Conservation (phyloP, 2,329 filamentous ascomycete species). For the Monilinia fructigena region DNA sequence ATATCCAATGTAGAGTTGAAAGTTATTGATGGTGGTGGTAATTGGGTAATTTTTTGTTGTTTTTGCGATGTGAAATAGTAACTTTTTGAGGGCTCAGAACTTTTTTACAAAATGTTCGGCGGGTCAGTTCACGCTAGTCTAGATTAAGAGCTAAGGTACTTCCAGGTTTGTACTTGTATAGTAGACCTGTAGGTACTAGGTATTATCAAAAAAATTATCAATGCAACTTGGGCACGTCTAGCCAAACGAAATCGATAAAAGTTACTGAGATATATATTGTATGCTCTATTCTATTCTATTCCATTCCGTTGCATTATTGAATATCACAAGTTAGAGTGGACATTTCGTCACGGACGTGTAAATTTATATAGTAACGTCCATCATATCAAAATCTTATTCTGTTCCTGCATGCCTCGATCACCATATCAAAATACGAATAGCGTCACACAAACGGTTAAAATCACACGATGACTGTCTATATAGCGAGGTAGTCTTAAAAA, state of each 20-base stretch:
- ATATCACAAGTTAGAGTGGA: background rate
- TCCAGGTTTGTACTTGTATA: background rate
- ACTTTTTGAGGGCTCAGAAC: slow-evolving; percentile 21
- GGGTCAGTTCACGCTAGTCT: slow-evolving; percentile 26
- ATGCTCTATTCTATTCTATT: background rate
- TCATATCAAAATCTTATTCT: background rate
- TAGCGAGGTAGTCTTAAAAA: slow-evolving; percentile 18
- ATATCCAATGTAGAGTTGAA: slow-evolving; percentile 1
- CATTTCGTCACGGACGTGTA: background rate
- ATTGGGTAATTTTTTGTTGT: slow-evolving; percentile 21
- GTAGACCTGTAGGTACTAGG: too few relatives aligned
- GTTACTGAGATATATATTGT: too few relatives aligned
- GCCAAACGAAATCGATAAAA: background rate
- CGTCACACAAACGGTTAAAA: background rate
- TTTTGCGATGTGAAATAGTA: slow-evolving; percentile 21
- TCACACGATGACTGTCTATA: background rate
- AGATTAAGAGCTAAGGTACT: slow-evolving; percentile 13
- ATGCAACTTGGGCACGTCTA: background rate
- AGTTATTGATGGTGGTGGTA: slow-evolving; percentile 19
- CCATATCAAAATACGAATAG: background rate
- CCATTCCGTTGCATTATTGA: background rate
- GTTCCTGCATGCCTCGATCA: background rate
- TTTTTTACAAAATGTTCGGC: slow-evolving; percentile 25
- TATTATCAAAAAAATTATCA: slow-evolving; percentile 8
- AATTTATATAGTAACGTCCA: background rate